Conservation (phyloP, 2,329 filamentous ascomycete genomes). For the Penicillium olsonii region DNA sequence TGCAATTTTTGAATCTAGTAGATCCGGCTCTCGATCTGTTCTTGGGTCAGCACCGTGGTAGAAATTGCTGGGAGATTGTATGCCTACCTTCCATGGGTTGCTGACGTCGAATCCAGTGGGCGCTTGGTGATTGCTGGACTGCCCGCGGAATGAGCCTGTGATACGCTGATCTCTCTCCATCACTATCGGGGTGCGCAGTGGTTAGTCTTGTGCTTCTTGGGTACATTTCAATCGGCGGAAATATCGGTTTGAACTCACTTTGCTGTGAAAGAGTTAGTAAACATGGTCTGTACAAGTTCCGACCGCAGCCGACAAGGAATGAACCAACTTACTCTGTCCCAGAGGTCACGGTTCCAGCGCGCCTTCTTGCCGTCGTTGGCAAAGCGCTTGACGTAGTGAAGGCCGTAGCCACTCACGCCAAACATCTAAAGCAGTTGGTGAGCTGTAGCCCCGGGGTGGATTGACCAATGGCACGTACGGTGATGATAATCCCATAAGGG, state of each 20-base stretch:
- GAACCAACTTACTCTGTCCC: constrained; percentile 60
- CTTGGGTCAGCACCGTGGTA: constrained; percentile 20
- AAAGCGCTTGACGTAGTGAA: constrained; percentile 60
- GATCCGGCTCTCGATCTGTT: constrained; percentile 43
- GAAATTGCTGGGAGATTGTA: background rate
- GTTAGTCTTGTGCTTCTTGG: constrained; percentile 23
- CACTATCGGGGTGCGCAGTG: constrained; percentile 50
- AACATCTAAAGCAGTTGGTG: constrained; percentile 55
- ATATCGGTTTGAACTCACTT: constrained; percentile 47
- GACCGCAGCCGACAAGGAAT: constrained; percentile 14
- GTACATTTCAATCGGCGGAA: background rate
- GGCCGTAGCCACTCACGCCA: constrained; percentile 59
- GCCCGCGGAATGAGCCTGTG: constrained; percentile 62
- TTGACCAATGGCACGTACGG: constrained; percentile 48
- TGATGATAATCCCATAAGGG: constrained; percentile 65
- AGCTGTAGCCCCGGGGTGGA: constrained; percentile 18
- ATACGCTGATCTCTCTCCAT: constrained; percentile 66
- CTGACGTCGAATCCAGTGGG: constrained; percentile 66
- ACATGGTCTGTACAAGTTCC: constrained; percentile 13
- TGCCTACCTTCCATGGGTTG: constrained; percentile 65
- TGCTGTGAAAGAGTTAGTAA: constrained; percentile 52
- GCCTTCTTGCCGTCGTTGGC: constrained; percentile 64
- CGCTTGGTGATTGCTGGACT: constrained; percentile 60
- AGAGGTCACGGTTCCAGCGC: constrained; percentile 62
- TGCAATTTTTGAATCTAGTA: constrained; percentile 33